Conservation (phyloP, 179 eudicot species). For the Heliamphora pulchella region DNA sequence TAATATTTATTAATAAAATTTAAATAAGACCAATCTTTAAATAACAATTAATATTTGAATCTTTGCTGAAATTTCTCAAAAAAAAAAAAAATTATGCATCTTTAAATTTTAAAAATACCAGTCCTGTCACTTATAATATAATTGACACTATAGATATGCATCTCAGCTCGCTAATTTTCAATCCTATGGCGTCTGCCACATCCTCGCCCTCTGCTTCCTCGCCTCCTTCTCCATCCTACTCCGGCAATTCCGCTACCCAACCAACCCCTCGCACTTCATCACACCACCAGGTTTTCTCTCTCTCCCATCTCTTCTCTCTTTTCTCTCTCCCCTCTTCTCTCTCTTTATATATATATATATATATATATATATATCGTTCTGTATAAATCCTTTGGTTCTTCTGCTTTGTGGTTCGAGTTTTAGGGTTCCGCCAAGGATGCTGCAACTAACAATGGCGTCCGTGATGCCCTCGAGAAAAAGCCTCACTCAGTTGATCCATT, state of each 20-base stretch:
- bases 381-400: neutral
- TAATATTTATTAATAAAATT: no score
- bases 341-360: neutral
- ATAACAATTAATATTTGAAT: no score
- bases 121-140: no score
- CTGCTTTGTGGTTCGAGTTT: neutral
- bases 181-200: slow-evolving; percentile 4
- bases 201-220: neutral
- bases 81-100: no score
- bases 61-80: no score
- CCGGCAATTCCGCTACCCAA: slow-evolving; percentile 3
- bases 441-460: slow-evolving; percentile 8
- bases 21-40: no score
- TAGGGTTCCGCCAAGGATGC: slow-evolving; percentile 10
- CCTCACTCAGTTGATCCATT: slow-evolving; percentile 11
- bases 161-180: neutral
- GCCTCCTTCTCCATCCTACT: slow-evolving; percentile 4
- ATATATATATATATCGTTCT: neutral
- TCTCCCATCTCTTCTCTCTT: neutral
- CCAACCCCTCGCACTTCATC: neutral
- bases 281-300: neutral
- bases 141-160: no score
- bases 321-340: neutral
- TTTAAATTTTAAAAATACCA: no score
- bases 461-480: neutral